Conservation (phyloP, 1,284 basidiomycete species). For the Tranzscheliella williamsii region DNA sequence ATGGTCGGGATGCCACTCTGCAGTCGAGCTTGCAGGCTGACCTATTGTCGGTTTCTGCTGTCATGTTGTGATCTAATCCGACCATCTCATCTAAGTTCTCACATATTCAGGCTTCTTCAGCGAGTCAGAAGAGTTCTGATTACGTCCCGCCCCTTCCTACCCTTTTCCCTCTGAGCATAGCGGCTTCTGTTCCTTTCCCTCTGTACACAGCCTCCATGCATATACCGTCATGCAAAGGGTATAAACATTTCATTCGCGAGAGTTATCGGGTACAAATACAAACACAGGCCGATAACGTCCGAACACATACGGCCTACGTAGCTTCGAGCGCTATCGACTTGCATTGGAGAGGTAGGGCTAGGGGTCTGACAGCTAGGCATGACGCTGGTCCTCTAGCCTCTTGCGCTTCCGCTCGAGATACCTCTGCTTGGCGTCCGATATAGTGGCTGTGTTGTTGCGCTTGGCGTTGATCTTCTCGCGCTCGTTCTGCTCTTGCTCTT, state of each 20-base stretch:
- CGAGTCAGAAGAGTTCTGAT: conserved; percentile 46
- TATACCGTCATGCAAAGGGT: background rate
- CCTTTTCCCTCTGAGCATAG: background rate
- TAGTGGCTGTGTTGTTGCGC: conserved; percentile 29
- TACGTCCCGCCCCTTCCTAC: background rate
- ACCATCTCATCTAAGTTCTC: conserved; percentile 20
- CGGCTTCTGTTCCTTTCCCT: too few relatives aligned
- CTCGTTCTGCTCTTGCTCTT: conserved; percentile 12
- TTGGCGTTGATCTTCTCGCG: conserved; percentile 21
- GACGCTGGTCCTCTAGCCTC: conserved; percentile 40
- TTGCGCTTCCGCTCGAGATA: conserved; percentile 62
- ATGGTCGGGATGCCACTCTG: background rate
- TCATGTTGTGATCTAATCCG: background rate
- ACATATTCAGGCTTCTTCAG: conserved; percentile 56
- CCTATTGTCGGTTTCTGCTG: background rate
- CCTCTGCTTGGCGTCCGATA: conserved; percentile 37
- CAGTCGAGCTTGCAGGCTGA: too few relatives aligned
- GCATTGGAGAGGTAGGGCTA: too few relatives aligned
- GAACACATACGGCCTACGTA: too few relatives aligned
- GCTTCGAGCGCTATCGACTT: too few relatives aligned
- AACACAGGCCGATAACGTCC: background rate
- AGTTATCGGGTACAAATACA: conserved; percentile 3
- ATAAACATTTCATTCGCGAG: background rate
- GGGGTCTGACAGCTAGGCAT: background rate
- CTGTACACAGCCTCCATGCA: conserved; percentile 18